These are phyloP conservation scores for Exophiala lecanii-corni DNA, from an alignment of 2,329 filamentous ascomycete species.

Conservation along the genomic window DNA sequence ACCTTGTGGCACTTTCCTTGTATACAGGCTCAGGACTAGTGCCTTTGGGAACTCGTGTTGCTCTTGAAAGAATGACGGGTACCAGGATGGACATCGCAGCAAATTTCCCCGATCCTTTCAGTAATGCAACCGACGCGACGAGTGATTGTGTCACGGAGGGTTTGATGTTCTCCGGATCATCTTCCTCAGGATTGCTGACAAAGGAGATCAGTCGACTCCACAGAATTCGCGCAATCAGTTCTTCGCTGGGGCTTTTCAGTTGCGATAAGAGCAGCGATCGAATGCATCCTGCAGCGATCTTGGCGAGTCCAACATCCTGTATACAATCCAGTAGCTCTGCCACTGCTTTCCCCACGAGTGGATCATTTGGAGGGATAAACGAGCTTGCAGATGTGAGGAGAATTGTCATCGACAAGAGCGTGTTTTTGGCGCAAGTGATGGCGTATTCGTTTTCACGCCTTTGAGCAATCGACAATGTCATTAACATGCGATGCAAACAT, in stretches of 20 bases:
- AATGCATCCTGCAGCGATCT: slow-evolving; percentile 84
- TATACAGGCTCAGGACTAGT: slow-evolving; percentile 44
- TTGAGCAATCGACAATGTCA: slow-evolving; percentile 55
- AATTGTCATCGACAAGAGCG: slow-evolving; percentile 80
- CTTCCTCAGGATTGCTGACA: slow-evolving; percentile 59
- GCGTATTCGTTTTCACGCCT: slow-evolving; percentile 62
- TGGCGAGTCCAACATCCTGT: slow-evolving; percentile 56
- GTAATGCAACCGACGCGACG: slow-evolving; percentile 58
- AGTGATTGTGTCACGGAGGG: slow-evolving; percentile 68
- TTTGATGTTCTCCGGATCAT: slow-evolving; percentile 75
- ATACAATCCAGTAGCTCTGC: slow-evolving; percentile 83
- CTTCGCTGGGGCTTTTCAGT: slow-evolving; percentile 60
- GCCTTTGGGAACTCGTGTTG: slow-evolving; percentile 56
- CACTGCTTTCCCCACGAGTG: slow-evolving; percentile 68
- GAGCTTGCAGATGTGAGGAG: slow-evolving; percentile 77
- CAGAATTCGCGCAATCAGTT: slow-evolving; percentile 69
- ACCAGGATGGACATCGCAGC: slow-evolving; percentile 69
- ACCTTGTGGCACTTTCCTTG: slow-evolving; percentile 66
- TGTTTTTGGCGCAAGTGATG: slow-evolving; percentile 87
- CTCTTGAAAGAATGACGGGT: slow-evolving; percentile 69
- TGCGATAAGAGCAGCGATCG: slow-evolving; percentile 70
- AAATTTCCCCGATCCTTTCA: slow-evolving; percentile 26
- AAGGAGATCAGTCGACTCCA: slow-evolving; percentile 73
- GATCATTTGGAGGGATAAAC: slow-evolving; percentile 68
- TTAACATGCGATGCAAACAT: slow-evolving; percentile 75